phyloP scores from a whole-genome alignment of 2,329 filamentous ascomycete species.

The Trichophyton benhamiae region DNA sequence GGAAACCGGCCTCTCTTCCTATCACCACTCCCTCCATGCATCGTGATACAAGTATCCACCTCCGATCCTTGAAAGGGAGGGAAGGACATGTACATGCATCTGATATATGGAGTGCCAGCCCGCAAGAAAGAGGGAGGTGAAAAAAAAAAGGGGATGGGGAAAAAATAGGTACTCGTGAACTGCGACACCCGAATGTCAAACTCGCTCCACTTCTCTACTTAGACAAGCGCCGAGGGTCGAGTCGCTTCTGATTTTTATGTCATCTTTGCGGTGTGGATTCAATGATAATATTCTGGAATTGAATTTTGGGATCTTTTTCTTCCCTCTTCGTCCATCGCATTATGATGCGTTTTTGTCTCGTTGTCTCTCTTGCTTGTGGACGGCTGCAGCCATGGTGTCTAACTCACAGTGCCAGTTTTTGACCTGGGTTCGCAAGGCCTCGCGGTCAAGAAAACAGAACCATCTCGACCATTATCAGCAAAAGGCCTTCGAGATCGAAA shows the following conservation, averaged over 20 bases:
- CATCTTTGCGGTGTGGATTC: neutral
- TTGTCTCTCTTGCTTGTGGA: neutral
- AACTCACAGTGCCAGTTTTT: neutral
- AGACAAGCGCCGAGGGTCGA: neutral
- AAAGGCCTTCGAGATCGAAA: neutral
- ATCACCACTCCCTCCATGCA: neutral
- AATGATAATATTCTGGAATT: neutral
- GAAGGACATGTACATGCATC: neutral
- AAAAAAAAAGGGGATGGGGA: neutral
- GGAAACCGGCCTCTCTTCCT: neutral
- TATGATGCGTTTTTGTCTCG: neutral
- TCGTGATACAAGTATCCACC: neutral
- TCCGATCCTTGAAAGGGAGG: neutral
- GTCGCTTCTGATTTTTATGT: constrained; percentile 1
- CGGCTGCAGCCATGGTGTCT: neutral
- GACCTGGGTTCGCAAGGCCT: neutral
- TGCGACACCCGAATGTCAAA: neutral
- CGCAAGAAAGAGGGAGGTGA: neutral
- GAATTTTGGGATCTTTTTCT: neutral
- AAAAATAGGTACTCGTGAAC: neutral
- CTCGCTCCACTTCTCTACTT: neutral
- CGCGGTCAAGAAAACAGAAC: neutral
- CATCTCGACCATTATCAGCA: neutral
- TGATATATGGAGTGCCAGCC: neutral
- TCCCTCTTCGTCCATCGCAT: neutral